Evolutionary conservation across 257 asterid genomes (phyloP).

Genomic region (Solanum bulbocastanum): DNA sequence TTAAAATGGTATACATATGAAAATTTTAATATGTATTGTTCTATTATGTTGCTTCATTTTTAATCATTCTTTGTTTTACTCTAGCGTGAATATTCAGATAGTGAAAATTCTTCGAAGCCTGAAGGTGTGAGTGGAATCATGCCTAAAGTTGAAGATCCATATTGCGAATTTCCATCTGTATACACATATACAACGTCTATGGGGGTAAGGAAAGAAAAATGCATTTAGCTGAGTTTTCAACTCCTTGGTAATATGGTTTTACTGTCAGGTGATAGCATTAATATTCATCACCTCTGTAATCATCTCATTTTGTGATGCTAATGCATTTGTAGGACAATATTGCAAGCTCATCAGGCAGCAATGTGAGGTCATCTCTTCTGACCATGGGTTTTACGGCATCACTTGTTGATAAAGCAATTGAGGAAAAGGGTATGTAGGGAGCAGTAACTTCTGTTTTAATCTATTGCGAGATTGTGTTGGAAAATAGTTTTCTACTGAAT

Average conservation of each 20-base stretch:
- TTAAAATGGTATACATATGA: background rate
- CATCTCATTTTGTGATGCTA: background rate
- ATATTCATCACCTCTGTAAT: background rate
- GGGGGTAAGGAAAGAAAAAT: constrained; percentile 25
- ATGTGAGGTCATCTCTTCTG: constrained; percentile 55
- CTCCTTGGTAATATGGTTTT: background rate
- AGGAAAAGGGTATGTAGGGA: constrained; percentile 48
- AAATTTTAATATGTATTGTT: background rate
- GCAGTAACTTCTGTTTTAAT: background rate
- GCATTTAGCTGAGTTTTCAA: background rate
- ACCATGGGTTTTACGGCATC: constrained; percentile 79
- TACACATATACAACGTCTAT: constrained; percentile 14
- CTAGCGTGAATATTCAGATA: constrained; percentile 43
- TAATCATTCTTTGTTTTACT: background rate
- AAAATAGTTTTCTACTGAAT: background rate
- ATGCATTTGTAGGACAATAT: constrained; percentile 37
- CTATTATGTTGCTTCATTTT: background rate
- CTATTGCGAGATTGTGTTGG: constrained; percentile 1
- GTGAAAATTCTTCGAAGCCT: constrained; percentile 31
- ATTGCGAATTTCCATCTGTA: constrained; percentile 24
- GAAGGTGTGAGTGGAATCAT: constrained; percentile 17
- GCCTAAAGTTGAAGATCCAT: constrained; percentile 52
- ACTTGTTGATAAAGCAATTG: constrained; percentile 71
- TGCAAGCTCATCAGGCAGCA: constrained; percentile 70
- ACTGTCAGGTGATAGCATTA: background rate